These are phyloP conservation scores for Microsporum canis DNA, from an alignment of 2,329 filamentous ascomycete genomes.

Conservation along the genomic window DNA sequence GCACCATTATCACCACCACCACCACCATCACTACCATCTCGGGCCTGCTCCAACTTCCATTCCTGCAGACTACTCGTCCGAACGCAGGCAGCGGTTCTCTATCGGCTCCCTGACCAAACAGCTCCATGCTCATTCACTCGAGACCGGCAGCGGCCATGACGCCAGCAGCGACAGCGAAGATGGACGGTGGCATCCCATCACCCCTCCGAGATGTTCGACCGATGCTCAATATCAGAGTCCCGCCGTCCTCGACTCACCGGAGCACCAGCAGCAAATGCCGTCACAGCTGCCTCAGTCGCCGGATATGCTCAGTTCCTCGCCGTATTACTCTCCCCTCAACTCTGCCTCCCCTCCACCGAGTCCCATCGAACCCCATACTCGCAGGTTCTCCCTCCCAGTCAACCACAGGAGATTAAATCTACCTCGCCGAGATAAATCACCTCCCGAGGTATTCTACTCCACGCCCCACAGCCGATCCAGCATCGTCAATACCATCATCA, in stretches of 20 bases:
- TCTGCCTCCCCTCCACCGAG: constrained; percentile 7
- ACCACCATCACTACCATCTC: constrained; percentile 25
- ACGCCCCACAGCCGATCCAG: constrained; percentile 1
- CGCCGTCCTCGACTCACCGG: background rate
- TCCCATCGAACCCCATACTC: constrained; percentile 4
- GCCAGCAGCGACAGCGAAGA: constrained; percentile 12
- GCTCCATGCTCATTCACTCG: constrained; percentile 31
- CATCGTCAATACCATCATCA: background rate
- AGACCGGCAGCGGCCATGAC: constrained; percentile 15
- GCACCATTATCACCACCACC: constrained; percentile 14
- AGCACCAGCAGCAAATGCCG: background rate
- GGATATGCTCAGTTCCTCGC: background rate
- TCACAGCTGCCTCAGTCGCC: background rate
- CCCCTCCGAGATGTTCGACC: constrained; percentile 12
- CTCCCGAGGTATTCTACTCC: constrained; percentile 1
- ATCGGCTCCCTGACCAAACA: constrained; percentile 32
- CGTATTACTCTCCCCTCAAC: background rate
- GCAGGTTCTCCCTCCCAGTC: constrained; percentile 6
- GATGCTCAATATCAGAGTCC: constrained; percentile 15
- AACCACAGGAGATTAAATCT: background rate
- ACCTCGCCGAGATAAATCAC: background rate
- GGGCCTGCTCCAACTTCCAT: constrained; percentile 34
- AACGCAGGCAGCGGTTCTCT: constrained; percentile 25
- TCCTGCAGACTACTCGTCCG: constrained; percentile 30
- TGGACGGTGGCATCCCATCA: constrained; percentile 16